These are phyloP conservation scores for Teratosphaeria zuluensis DNA, from an alignment of 2,329 filamentous ascomycete genomes.

Conservation along the genomic window DNA sequence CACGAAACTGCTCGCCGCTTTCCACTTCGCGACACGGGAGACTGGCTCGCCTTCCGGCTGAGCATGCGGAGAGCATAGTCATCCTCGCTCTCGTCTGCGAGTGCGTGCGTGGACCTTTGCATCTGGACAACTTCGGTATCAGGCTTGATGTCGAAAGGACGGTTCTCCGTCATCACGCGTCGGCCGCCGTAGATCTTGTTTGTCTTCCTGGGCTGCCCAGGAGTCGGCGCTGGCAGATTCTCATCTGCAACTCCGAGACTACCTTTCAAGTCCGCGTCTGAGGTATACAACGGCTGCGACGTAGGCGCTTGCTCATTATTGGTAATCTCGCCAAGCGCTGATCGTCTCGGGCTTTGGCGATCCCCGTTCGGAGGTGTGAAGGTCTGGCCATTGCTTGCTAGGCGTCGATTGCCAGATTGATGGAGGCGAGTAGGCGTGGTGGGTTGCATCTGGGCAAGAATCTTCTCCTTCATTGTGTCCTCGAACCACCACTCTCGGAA, in stretches of 20 bases:
- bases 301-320: constrained; percentile 56
- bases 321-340: constrained; percentile 89
- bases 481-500: constrained; percentile 98
- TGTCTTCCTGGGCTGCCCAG: constrained; percentile 88
- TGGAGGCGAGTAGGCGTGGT: constrained; percentile 47
- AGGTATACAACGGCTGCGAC: constrained; percentile 11
- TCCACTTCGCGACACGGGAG: constrained; percentile 46
- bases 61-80: constrained; percentile 72
- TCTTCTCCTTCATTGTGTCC: constrained; percentile 68
- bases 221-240: constrained; percentile 87
- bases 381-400: constrained; percentile 57
- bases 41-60: constrained; percentile 56
- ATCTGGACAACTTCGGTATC: constrained; percentile 53
- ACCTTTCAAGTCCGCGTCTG: constrained; percentile 18
- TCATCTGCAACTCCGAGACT: constrained; percentile 68
- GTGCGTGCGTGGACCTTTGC: constrained; percentile 46
- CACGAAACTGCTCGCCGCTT: constrained; percentile 65
- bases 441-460: constrained; percentile 50
- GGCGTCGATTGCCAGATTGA: constrained; percentile 35
- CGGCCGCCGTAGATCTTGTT: constrained; percentile 66
- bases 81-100: constrained; percentile 66
- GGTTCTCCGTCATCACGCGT: constrained; percentile 36
- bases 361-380: constrained; percentile 78
- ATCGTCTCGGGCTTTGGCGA: constrained; percentile 52
- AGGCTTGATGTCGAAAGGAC: constrained; percentile 39